Evolutionary conservation across 495 filamentous ascomycete genomes (phyloP), one percentile per base, ranked within the genome.

Genomic region (Podospora tetraspora): DNA sequence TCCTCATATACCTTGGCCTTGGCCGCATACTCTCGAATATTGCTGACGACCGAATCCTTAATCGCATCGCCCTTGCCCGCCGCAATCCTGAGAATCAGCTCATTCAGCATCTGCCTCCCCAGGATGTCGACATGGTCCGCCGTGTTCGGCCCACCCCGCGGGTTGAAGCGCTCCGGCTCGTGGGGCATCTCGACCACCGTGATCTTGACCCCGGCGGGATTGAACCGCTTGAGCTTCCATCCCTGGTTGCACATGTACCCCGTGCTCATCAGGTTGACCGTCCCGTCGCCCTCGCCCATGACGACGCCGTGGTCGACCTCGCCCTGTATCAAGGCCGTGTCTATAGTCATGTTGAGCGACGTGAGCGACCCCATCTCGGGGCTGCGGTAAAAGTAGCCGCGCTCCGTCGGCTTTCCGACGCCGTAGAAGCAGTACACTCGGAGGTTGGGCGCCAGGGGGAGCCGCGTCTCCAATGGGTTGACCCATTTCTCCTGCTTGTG

Each of bases 401-500:
- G 85, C 77, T 98, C 94, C 0, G 94, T 97, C 13, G 91, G 89
- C 77, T 98, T 98, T 8, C 91, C 92, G 27, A 96, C 85, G 43
- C 92, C 95, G 76, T 99, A 98, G 82, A 99, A 98, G 79, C 95
- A 99, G 76, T 95, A 99, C 22, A 99, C 92, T 82, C 97, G 97
- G 77, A 99, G 84, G 74, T 88, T 91, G 0, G 95, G 95, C 16
- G 95, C 95, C 59, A 90, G 83, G 0, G 95, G 95, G 0, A 99
- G 84, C 9, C 96, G 88, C 1, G 92, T 90, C 73, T 98, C 96
- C 23, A 99, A 86, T 0, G 95, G 95, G 76, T 99, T 99, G 59
- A 96, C 84, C 95, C 95, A 99, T 74, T 94, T 98, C 56, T 84
- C 81, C 5, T 88, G 89, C 68, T 93, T 86, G 21, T 86, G 80